Conservation (phyloP, 2,329 filamentous ascomycete species). For the Colletotrichum limetticola region DNA sequence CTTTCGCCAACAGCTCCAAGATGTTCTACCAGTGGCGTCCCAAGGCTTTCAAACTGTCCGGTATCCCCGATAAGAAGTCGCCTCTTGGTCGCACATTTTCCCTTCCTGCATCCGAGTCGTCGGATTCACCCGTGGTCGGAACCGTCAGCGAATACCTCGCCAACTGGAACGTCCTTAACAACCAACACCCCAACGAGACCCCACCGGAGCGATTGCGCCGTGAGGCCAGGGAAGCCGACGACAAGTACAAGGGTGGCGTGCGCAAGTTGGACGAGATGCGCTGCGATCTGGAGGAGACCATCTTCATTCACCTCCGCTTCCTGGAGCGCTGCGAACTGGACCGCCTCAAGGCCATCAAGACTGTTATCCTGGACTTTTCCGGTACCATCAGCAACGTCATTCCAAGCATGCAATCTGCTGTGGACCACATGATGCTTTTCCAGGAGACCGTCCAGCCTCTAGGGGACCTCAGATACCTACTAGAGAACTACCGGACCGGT, state of each 20-base stretch:
- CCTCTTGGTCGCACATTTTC: slow-evolving; percentile 80
- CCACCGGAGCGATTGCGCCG: slow-evolving; percentile 85
- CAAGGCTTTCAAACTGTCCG: slow-evolving; percentile 88
- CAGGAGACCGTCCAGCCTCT: slow-evolving; percentile 97
- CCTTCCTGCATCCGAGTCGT: slow-evolving; percentile 63
- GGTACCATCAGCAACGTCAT: slow-evolving; percentile 98
- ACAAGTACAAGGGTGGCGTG: slow-evolving; percentile 90
- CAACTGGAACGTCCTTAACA: slow-evolving; percentile 94
- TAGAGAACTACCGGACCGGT: slow-evolving; percentile 97
- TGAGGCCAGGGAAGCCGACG: slow-evolving; percentile 90
- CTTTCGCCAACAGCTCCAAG: slow-evolving; percentile 96
- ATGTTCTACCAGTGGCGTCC: slow-evolving; percentile 98
- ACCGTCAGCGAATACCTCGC: slow-evolving; percentile 89
- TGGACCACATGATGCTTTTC: slow-evolving; percentile 99
- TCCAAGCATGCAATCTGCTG: slow-evolving; percentile 91
- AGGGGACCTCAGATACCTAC: slow-evolving; percentile 89
- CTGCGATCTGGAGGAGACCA: slow-evolving; percentile 95
- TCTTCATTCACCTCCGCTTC: slow-evolving; percentile 91
- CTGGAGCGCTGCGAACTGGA: slow-evolving; percentile 98
- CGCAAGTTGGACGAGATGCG: slow-evolving; percentile 89
- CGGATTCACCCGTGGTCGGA: slow-evolving; percentile 83
- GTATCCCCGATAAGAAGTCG: slow-evolving; percentile 88
- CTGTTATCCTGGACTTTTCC: slow-evolving; percentile 96
- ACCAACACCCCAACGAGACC: slow-evolving; percentile 92
- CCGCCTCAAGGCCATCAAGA: slow-evolving; percentile 96